These are phyloP conservation scores for Herpetomonas muscarum DNA, from an alignment of 208 protist genomes.

Conservation along the genomic window DNA sequence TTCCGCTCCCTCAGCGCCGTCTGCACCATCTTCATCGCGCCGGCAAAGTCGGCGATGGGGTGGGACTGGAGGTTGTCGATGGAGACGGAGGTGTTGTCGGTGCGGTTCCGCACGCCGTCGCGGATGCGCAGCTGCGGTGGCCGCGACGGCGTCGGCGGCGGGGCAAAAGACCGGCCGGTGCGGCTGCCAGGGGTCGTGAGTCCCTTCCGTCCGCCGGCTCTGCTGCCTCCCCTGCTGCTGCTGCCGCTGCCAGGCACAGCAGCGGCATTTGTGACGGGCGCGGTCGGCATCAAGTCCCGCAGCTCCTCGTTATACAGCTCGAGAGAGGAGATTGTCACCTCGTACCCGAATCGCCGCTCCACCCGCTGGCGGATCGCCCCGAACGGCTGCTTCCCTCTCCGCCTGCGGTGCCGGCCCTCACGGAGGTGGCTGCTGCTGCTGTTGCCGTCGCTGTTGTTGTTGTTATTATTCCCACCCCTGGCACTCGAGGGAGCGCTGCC, in stretches of 20 bases:
- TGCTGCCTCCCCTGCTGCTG: neutral
- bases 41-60: constrained; percentile 22
- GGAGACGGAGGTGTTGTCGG: constrained; percentile 17
- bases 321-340: constrained; percentile 47
- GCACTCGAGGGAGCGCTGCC: too few relatives aligned
- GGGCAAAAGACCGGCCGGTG: neutral
- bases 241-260: neutral
- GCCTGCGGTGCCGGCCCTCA: neutral
- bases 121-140: neutral
- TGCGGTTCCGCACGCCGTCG: constrained; percentile 3
- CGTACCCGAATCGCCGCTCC: constrained; percentile 5
- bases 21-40: constrained; percentile 32
- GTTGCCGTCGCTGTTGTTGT: constrained; percentile 1
- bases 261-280: too few relatives aligned
- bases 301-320: constrained; percentile 83
- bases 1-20: constrained; percentile 39
- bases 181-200: neutral
- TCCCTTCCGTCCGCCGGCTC: neutral
- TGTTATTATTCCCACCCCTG: too few relatives aligned
- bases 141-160: neutral
- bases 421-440: constrained; percentile 1
- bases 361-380: neutral
- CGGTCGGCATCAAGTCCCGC: constrained; percentile 46
- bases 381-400: neutral
- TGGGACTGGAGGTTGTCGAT: constrained; percentile 53